Evolutionary conservation across 2,329 filamentous ascomycete species (phyloP).

Genomic region (Fusarium transvaalense): DNA sequence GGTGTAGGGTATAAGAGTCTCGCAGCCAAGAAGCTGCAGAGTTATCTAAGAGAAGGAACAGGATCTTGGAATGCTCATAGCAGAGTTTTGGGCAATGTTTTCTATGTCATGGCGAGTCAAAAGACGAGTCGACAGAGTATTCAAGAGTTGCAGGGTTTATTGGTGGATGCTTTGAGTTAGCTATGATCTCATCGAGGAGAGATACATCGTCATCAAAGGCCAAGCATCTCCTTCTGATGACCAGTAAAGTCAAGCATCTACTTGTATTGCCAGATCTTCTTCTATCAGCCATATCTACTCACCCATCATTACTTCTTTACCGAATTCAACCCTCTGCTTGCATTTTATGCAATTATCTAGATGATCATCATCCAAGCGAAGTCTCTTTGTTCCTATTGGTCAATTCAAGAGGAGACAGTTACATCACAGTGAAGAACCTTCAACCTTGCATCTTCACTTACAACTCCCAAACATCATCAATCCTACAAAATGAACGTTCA

Average conservation of each 20-base stretch:
- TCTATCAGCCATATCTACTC: no score
- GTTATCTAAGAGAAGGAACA: constrained; percentile 49
- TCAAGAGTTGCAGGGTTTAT: constrained; percentile 34
- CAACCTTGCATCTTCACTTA: constrained; percentile 7
- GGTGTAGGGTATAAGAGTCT: constrained; percentile 62
- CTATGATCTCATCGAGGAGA: constrained; percentile 4
- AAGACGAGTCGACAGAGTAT: constrained; percentile 53
- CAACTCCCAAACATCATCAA: neutral
- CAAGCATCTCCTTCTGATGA: no score
- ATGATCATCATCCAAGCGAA: constrained; percentile 12
- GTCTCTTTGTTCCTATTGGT: neutral
- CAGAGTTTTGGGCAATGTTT: constrained; percentile 68
- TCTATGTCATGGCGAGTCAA: constrained; percentile 70
- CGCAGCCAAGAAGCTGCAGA: constrained; percentile 59
- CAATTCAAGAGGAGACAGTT: constrained; percentile 10
- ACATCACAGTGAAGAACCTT: constrained; percentile 9
- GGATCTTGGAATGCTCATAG: constrained; percentile 64
- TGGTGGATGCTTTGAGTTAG: constrained; percentile 28
- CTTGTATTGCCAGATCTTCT: no score
- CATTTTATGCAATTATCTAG: constrained; percentile 21
- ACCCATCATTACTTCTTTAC: neutral
- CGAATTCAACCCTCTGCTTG: neutral
- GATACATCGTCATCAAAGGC: no score
- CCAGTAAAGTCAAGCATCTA: no score
- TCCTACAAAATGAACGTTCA: constrained; percentile 13